A percentile compares a stretch with the other conserved stretches of the same genome.
Evolutionary conservation across 805 yeast genomes (phyloP).

Genomic region (Jamesozyma hellenica): DNA sequence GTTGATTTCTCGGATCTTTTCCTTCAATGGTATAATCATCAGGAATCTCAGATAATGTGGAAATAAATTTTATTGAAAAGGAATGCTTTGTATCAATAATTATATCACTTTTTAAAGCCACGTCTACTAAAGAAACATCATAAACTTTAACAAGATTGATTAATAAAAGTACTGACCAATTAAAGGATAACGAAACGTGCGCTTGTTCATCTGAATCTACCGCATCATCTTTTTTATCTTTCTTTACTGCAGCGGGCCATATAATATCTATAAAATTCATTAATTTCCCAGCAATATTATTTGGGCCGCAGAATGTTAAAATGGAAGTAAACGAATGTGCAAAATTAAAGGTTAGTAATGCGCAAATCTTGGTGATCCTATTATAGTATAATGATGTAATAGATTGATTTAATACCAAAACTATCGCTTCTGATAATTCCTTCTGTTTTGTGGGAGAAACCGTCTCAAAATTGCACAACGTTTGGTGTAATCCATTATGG

Average conservation of each 20-base stretch:
- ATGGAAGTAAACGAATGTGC: conserved; percentile 32
- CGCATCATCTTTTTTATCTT: conserved; percentile 10
- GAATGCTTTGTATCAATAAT: conserved; percentile 16
- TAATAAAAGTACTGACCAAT: conserved; percentile 45
- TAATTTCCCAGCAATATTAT: conserved; percentile 34
- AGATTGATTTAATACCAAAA: conserved; percentile 29
- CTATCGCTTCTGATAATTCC: conserved; percentile 33
- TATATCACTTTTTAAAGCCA: conserved; percentile 14
- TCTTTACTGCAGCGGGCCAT: conserved; percentile 16
- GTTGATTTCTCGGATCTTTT: conserved; percentile 18
- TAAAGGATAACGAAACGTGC: conserved; percentile 64
- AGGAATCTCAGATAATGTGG: conserved; percentile 17
- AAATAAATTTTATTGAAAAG: conserved; percentile 25
- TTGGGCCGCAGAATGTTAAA: conserved; percentile 40
- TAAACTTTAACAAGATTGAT: conserved; percentile 33
- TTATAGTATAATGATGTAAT: conserved; percentile 34
- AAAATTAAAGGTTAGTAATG: conserved; percentile 39
- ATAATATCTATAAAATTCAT: conserved; percentile 43
- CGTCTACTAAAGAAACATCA: conserved; percentile 26
- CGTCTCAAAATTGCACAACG: conserved; percentile 38
- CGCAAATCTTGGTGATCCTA: conserved; percentile 41
- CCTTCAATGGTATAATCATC: conserved; percentile 21
- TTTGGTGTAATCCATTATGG: conserved; percentile 42
- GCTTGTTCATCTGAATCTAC: conserved; percentile 25
- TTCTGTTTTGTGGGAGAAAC: conserved; percentile 40